Evolutionary conservation across 768 basidiomycete genomes (phyloP).

Genomic region (Lactarius evosmus): DNA sequence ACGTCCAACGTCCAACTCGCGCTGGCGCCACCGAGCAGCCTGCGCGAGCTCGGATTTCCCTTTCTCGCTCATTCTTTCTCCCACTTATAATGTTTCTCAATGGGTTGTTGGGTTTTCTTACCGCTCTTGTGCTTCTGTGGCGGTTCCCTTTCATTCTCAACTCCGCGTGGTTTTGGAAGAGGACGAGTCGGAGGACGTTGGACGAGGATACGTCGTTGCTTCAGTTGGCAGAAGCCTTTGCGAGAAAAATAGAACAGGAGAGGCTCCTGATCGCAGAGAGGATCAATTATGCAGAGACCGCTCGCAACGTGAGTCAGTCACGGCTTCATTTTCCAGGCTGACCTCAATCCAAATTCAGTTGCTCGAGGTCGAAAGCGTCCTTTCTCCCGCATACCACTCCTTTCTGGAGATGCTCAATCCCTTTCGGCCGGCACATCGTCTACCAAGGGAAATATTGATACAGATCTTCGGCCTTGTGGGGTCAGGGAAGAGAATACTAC

Average conservation of each 20-base stretch:
- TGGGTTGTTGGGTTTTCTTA: not conserved
- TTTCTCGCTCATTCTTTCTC: not conserved
- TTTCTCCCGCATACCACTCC: conserved; percentile 14
- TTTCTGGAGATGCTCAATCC: conserved; percentile 23
- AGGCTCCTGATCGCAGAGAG: not conserved
- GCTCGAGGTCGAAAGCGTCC: conserved; percentile 11
- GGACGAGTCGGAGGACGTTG: not conserved
- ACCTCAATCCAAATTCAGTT: conserved; percentile 10
- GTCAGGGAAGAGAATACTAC: conserved; percentile 15
- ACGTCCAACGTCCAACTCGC: conserved; percentile 4
- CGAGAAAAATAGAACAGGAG: conserved; percentile 15
- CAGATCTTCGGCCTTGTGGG: conserved; percentile 20
- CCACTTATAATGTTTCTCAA: not conserved
- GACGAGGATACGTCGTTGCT: conserved; percentile 13
- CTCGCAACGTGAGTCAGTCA: conserved; percentile 17
- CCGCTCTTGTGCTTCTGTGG: conserved; percentile 10
- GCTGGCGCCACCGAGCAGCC: conserved; percentile 19
- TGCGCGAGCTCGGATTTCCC: conserved; percentile 11
- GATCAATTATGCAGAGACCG: conserved; percentile 16
- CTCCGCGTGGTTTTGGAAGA: conserved; percentile 4
- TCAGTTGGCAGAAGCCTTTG: conserved; percentile 23
- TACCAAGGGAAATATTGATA: conserved; percentile 20
- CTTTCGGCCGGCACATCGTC: conserved; percentile 14
- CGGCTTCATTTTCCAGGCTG: not conserved
- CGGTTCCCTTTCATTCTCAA: not conserved